Conservation (phyloP, 495 filamentous ascomycete genomes). For the Penicillium ochrochloron region DNA sequence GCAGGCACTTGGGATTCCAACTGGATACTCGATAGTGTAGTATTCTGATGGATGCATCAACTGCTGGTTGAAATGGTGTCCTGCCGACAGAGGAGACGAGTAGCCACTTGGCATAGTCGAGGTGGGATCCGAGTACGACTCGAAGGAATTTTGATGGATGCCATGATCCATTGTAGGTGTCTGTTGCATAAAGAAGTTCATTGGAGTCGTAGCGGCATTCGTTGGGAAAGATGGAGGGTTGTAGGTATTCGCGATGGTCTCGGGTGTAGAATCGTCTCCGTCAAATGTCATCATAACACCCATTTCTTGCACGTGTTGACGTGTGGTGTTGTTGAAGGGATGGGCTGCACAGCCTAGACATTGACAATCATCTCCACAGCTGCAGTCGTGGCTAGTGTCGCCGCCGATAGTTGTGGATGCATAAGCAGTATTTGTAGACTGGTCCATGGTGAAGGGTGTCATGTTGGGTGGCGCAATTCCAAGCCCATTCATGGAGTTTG, state of each 20-base stretch:
- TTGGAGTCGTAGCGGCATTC: slow-evolving; percentile 4
- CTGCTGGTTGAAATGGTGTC: slow-evolving; percentile 33
- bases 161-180: slow-evolving; percentile 21
- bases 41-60: slow-evolving; percentile 52
- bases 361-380: slow-evolving; percentile 68
- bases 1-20: slow-evolving; percentile 45
- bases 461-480: slow-evolving; percentile 27
- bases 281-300: slow-evolving; percentile 47
- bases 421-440: slow-evolving; percentile 21
- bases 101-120: slow-evolving; percentile 33
- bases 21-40: slow-evolving; percentile 52
- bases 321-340: slow-evolving; percentile 74
- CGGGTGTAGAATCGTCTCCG: slow-evolving; percentile 33
- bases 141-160: slow-evolving; percentile 21
- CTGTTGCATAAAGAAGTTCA: slow-evolving; percentile 26
- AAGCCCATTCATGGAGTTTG: slow-evolving; percentile 23
- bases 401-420: slow-evolving; percentile 14
- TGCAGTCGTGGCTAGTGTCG: slow-evolving; percentile 55
- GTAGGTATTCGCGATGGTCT: slow-evolving; percentile 24
- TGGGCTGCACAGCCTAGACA: slow-evolving; percentile 72
- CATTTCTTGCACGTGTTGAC: slow-evolving; percentile 63
- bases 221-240: slow-evolving; percentile 18
- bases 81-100: slow-evolving; percentile 33
- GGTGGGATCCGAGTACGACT: slow-evolving; percentile 26
- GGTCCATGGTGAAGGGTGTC: slow-evolving; percentile 18